Base-by-base conservation (phyloP, 2,329 filamentous ascomycete species). In the Teratosphaeria pseudoeucalypti region DNA sequence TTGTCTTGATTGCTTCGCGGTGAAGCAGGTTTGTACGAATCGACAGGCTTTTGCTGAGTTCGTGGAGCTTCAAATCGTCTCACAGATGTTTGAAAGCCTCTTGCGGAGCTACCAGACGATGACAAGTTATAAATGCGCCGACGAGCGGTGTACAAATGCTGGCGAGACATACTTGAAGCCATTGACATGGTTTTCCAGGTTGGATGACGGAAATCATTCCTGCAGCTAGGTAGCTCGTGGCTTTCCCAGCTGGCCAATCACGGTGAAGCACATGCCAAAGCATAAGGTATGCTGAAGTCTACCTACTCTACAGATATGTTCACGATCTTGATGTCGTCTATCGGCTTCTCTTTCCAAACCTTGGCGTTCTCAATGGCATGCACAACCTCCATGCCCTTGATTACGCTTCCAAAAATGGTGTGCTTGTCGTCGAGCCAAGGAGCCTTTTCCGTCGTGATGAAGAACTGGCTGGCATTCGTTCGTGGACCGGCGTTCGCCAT, bases 401-500 rank as follows among this genome's bases (percentile, higher is more conserved):
- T 87, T 0, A 90, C 92, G 49, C 94, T 82, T 0, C 94, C 94
- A 72, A 99, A 99, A 57, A 99, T 89, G 0, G 92, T 97, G 73
- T 99, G 94, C 74, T 96, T 96, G 64, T 88, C 87, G 72, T 99
- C 94, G 57, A 99, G 76, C 94, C 94, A 99, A 6, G 91, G 87
- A 78, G 94, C 91, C 77, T 95, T 95, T 75, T 96, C 95, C 0
- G 92, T 96, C 0, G 94, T 99, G 66, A 99, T 96, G 70, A 99
- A 99, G 73, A 99, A 99, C 73, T 99, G 94, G 70, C 88, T 94
- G 14, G 89, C 94, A 72, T 99, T 99, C 39, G 92, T 96, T 68
- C 92, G 91, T 0, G 91, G 90, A 0, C 94, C 94, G 0, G 94
- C 92, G 73, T 99, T 99, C 12, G 94, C 94, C 94, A 99, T 99